Base-by-base conservation (phyloP, 768 basidiomycete genomes). In the Suillus occidentalis region DNA sequence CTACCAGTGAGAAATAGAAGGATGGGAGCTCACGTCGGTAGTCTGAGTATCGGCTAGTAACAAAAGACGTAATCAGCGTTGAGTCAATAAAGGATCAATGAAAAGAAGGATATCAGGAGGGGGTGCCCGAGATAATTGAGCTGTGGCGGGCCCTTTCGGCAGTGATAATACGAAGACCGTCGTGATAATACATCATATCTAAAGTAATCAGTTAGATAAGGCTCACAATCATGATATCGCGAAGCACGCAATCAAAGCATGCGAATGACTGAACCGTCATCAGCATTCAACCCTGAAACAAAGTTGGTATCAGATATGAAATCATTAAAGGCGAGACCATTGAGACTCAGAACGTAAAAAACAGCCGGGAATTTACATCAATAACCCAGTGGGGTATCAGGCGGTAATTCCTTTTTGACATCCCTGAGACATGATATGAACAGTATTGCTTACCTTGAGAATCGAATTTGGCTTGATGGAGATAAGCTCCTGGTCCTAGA, bases 61-160 rank as follows among this genome's bases (percentile, higher is more conserved):
- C 4, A 37, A 37, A 18, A 25, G 2, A 56, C 34, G 25, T 36
- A 16, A 67, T 69, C 50, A 75, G 73, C 4, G 4, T 31, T 5
- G 2, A 49, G 1, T 53, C 52, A 10, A 28, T 28, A 28, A 28
- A 28, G 28, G 28, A 72, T 63, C 37, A 34, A 34, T 49, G 22
- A 13, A 1, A 2, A n/a, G 10, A 28, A 64, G 70, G 70, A 66
- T 62, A 80, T 91, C 89, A 91, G 90, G 84, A 67, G 79, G 87
- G 90, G 87, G 80, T 89, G 90, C 90, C 91, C 91, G 89, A 86
- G 76, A 53, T 72, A 72, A 67, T 83, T 92, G 91, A 93, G 91
- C 91, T 93, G 87, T 91, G 88, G 88, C 91, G 91, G 91, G 91
- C 91, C 86, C 74, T 90, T 93, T 93, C 91, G 91, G 88, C 90